These are phyloP conservation scores for Lagenidium giganteum DNA, from an alignment of 352 stramenopile genomes.

Conservation along the genomic window DNA sequence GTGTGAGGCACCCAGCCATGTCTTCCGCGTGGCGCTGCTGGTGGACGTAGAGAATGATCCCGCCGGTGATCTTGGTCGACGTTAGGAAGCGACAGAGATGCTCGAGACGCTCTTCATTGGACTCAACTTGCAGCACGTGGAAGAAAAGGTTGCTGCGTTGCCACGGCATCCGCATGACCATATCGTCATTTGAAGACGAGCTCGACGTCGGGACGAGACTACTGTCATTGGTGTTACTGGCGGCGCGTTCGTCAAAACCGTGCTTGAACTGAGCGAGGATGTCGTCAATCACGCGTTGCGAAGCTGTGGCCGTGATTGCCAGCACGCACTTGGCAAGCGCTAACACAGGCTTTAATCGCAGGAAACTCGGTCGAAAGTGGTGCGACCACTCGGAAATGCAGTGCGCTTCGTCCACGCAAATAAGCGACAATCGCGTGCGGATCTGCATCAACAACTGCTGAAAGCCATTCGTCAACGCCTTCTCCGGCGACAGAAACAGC, in stretches of 20 bases:
- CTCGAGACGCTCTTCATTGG: conserved; percentile 53
- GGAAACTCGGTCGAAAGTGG: conserved; percentile 90
- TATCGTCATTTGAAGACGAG: conserved; percentile 18
- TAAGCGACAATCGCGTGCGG: conserved; percentile 53
- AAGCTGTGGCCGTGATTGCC: conserved; percentile 92
- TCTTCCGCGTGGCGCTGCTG: conserved; percentile 75
- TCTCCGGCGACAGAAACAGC: conserved; percentile 90
- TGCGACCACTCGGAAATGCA: conserved; percentile 95
- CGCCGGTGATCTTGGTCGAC: conserved; percentile 24
- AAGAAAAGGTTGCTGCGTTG: conserved; percentile 61
- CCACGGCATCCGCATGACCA: conserved; percentile 75
- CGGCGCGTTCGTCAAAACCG: neutral
- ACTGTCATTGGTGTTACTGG: neutral
- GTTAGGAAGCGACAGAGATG: conserved; percentile 28
- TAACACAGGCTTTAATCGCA: conserved; percentile 56
- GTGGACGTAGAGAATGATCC: conserved; percentile 81
- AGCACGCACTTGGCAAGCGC: conserved; percentile 70
- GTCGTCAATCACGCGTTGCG: conserved; percentile 63
- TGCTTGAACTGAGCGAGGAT: conserved; percentile 51
- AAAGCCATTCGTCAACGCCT: conserved; percentile 79
- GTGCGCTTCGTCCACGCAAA: conserved; percentile 94
- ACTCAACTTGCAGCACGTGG: conserved; percentile 39
- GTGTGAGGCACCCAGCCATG: conserved; percentile 52
- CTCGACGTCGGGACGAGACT: conserved; percentile 18
- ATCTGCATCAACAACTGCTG: conserved; percentile 49